Evolutionary conservation across 208 protist species (phyloP).

Genomic region (Leishmania guyanensis): DNA sequence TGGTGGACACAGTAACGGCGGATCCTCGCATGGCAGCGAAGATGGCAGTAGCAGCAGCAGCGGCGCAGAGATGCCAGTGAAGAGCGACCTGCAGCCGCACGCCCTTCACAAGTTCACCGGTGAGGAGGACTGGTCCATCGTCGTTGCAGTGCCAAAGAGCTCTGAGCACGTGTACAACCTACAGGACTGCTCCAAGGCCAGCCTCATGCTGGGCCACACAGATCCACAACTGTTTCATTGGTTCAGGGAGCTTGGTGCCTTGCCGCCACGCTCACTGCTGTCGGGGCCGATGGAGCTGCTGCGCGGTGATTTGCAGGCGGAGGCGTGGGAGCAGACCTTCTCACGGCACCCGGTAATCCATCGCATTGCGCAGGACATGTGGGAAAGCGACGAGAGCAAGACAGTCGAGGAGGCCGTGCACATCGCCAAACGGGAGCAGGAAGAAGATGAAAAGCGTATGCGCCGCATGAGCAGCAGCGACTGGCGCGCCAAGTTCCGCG

Average conservation of each 20-base stretch:
- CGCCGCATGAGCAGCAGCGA: constrained; percentile 89
- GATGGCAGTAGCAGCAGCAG: constrained; percentile 15
- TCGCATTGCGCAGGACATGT: constrained; percentile 83
- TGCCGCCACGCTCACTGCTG: constrained; percentile 76
- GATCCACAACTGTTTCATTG: constrained; percentile 90
- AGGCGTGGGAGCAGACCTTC: constrained; percentile 78
- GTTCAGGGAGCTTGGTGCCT: constrained; percentile 85
- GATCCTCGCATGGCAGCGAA: background rate
- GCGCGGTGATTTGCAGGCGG: constrained; percentile 68
- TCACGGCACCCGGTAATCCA: constrained; percentile 81
- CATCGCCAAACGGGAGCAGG: constrained; percentile 68
- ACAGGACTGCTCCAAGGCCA: constrained; percentile 57
- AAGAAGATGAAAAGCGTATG: constrained; percentile 90
- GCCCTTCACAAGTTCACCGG: constrained; percentile 75
- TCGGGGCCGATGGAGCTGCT: constrained; percentile 77
- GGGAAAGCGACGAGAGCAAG: constrained; percentile 73
- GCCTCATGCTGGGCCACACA: constrained; percentile 87
- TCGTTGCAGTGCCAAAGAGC: constrained; percentile 76
- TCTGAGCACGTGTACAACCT: constrained; percentile 81
- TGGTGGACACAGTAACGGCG: constrained; percentile 9
- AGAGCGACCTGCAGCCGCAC: constrained; percentile 86
- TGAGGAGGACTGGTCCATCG: constrained; percentile 66
- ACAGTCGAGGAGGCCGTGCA: constrained; percentile 68
- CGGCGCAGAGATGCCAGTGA: constrained; percentile 44
- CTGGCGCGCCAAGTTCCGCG: constrained; percentile 83